phyloP scores from a whole-genome alignment of 495 filamentous ascomycete species.

The Hyaloscypha hepaticicola region DNA sequence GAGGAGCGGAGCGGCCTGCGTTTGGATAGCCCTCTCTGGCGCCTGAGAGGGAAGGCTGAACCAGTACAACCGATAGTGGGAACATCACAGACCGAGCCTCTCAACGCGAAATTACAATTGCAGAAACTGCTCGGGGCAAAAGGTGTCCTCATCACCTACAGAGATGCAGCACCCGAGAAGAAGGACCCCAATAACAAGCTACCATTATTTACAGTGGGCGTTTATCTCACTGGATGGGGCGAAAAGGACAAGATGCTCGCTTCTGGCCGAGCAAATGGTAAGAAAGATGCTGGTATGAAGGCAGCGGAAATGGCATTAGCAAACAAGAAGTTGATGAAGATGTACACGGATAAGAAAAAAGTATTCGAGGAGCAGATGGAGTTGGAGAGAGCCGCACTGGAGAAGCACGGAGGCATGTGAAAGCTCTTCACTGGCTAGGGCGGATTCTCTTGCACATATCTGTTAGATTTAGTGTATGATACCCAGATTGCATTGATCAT shows the following conservation, averaged over 20 bases:
- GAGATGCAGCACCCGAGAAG: slow-evolving; percentile 51
- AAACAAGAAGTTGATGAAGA: slow-evolving; percentile 56
- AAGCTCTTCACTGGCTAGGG: background rate
- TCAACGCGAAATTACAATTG: slow-evolving; percentile 54
- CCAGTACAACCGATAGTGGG: slow-evolving; percentile 5
- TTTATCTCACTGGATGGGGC: slow-evolving; percentile 73
- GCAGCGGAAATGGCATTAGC: slow-evolving; percentile 67
- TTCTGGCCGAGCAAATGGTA: slow-evolving; percentile 64
- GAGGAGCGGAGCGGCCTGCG: slow-evolving; percentile 32
- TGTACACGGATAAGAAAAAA: slow-evolving; percentile 51
- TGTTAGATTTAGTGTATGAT: slow-evolving; percentile 11
- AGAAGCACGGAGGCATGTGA: slow-evolving; percentile 7
- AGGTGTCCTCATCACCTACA: slow-evolving; percentile 65
- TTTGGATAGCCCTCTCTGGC: slow-evolving; percentile 29
- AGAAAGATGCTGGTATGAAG: slow-evolving; percentile 68
- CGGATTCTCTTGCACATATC: background rate
- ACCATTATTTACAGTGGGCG: slow-evolving; percentile 62
- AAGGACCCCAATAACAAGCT: slow-evolving; percentile 58
- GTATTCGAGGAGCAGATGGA: slow-evolving; percentile 31
- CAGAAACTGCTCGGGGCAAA: slow-evolving; percentile 49
- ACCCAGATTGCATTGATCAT: slow-evolving; percentile 6
- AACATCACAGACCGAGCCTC: slow-evolving; percentile 5
- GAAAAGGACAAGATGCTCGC: slow-evolving; percentile 64
- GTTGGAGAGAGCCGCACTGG: slow-evolving; percentile 24
- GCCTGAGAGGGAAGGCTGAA: slow-evolving; percentile 17